A percentile compares a stretch with the other conserved stretches of the same genome.
These are phyloP conservation scores for Termitomyces bulborhizus DNA, from an alignment of 768 basidiomycete species.

Conservation along the genomic window DNA sequence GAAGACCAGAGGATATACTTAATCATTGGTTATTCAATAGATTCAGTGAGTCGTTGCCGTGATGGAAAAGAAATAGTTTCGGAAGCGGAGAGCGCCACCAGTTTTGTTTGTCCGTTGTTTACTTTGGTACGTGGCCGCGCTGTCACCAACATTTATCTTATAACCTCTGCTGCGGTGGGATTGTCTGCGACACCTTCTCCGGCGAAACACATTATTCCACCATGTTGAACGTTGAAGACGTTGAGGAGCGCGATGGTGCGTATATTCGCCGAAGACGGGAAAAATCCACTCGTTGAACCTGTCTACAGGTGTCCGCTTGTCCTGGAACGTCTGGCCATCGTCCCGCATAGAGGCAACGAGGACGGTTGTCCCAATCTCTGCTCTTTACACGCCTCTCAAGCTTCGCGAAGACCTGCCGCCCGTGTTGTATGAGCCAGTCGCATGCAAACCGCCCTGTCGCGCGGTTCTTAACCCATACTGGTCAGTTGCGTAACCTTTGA, in stretches of 20 bases:
- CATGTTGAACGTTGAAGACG: slow-evolving; percentile 91
- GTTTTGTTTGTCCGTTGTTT: slow-evolving; percentile 25
- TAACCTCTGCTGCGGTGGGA: slow-evolving; percentile 20
- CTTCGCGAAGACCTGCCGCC: slow-evolving; percentile 91
- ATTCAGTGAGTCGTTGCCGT: not conserved
- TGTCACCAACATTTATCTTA: slow-evolving; percentile 12
- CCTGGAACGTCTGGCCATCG: slow-evolving; percentile 99
- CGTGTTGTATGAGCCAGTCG: slow-evolving; percentile 96
- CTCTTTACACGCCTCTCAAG: slow-evolving; percentile 94
- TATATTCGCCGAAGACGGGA: slow-evolving; percentile 3
- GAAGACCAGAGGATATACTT: not conserved
- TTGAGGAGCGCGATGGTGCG: slow-evolving; percentile 93
- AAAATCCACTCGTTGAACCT: not conserved
- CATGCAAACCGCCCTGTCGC: slow-evolving; percentile 96
- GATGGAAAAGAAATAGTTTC: not conserved
- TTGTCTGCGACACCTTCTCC: slow-evolving; percentile 36
- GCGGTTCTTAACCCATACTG: slow-evolving; percentile 98
- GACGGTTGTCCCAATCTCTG: slow-evolving; percentile 97
- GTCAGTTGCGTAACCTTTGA: slow-evolving; percentile 35
- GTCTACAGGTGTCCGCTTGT: slow-evolving; percentile 77
- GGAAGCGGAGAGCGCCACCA: slow-evolving; percentile 12
- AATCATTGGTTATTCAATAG: not conserved
- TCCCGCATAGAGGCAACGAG: slow-evolving; percentile 97
- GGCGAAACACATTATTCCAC: slow-evolving; percentile 20
- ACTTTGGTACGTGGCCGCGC: slow-evolving; percentile 28